A percentile compares a stretch with the other conserved stretches of the same genome.
These are phyloP conservation scores for Elsinoe arachidis DNA, from an alignment of 2,329 filamentous ascomycete genomes.

Conservation along the genomic window DNA sequence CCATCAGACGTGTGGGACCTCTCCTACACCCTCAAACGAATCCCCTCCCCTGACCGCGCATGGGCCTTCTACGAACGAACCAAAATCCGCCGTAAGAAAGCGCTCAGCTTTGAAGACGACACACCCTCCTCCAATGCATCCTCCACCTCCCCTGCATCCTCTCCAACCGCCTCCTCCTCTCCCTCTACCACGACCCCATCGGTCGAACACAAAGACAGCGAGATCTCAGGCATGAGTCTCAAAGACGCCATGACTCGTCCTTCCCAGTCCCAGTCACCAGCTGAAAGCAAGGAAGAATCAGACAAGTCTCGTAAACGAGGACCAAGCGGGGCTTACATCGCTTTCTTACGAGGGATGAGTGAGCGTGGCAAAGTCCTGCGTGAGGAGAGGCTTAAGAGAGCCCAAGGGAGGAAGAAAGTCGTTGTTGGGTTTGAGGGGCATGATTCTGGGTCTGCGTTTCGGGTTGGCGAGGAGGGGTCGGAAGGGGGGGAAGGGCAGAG, in stretches of 20 bases:
- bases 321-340: constrained; percentile 35
- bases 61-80: constrained; percentile 47
- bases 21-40: constrained; percentile 67
- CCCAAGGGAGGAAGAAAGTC: constrained; percentile 36
- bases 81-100: constrained; percentile 47
- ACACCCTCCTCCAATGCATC: constrained; percentile 11
- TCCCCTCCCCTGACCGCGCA: constrained; percentile 38
- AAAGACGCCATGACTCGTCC: constrained; percentile 15
- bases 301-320: not conserved
- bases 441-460: constrained; percentile 9
- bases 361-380: constrained; percentile 53
- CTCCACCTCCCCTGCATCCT: not conserved
- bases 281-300: not conserved
- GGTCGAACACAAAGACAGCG: not conserved
- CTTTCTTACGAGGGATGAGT: constrained; percentile 40
- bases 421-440: constrained; percentile 21
- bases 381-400: constrained; percentile 43
- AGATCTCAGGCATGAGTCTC: not conserved
- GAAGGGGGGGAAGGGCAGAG: not conserved
- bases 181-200: too few species aligned
- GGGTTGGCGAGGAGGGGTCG: not conserved
- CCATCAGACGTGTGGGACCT: constrained; percentile 55
- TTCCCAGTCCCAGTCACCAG: too few species aligned
- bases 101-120: constrained; percentile 35
- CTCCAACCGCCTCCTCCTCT: too few species aligned